Conservation (phyloP, 176 grass and related monocot genomes). For the Aegilops sharonensis region DNA sequence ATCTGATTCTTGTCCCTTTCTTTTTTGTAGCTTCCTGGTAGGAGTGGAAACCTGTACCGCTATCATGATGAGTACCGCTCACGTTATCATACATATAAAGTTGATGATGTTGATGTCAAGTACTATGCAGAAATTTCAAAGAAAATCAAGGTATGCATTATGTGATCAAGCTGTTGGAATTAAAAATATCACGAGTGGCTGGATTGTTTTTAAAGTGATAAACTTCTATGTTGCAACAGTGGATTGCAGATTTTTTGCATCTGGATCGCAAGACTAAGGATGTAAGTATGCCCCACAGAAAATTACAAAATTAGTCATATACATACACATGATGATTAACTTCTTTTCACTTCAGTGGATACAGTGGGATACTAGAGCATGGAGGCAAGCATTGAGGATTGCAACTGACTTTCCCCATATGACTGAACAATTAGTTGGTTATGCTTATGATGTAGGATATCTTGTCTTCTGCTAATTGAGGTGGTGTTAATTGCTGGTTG, state of each 20-base stretch:
- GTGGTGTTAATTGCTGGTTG: not conserved
- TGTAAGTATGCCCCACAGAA: no score
- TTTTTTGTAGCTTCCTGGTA: not conserved
- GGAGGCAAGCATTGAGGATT: slow-evolving; percentile 5
- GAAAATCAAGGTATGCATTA: no score
- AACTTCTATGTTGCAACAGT: no score
- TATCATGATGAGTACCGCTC: not conserved
- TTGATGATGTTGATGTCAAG: no score
- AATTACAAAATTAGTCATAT: not conserved
- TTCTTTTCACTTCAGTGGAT: not conserved
- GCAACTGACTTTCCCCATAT: not conserved
- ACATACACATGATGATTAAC: not conserved
- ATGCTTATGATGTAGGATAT: slow-evolving; percentile 7
- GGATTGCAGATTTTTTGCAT: no score
- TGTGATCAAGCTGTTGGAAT: no score
- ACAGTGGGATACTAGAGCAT: not conserved
- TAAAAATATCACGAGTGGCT: no score
- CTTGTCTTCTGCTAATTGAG: not conserved
- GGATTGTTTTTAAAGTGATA: no score
- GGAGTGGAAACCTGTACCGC: not conserved
- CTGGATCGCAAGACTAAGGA: no score
- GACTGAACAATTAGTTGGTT: not conserved
- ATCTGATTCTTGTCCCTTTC: not conserved
- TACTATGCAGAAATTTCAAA: no score
- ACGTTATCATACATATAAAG: not conserved